Percentiles rank a stretch among this genome's conserved stretches.
Evolutionary conservation across 2,329 filamentous ascomycete genomes (phyloP).

Genomic region (Hypoxylon sp.): DNA sequence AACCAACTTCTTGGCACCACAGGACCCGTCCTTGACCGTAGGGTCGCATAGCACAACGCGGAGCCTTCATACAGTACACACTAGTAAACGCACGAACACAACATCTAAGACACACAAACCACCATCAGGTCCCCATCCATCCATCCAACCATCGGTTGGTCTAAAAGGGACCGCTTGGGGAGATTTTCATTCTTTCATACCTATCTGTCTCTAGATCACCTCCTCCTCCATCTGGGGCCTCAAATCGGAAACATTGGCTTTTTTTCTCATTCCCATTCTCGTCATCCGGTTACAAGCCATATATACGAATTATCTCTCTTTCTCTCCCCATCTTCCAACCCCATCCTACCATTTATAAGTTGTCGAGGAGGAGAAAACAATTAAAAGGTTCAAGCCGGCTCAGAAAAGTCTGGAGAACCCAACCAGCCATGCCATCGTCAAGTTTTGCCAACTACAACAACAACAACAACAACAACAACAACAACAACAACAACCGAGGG

Average conservation of each 20-base stretch:
- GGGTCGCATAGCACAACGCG: constrained; percentile 16
- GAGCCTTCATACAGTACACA: constrained; percentile 16
- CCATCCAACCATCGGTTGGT: constrained; percentile 27
- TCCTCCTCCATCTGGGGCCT: no score
- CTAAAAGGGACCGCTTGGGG: constrained; percentile 4
- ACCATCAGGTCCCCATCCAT: neutral
- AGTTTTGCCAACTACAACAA: constrained; percentile 19
- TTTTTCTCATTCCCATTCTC: neutral
- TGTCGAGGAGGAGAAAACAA: neutral
- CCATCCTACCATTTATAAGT: constrained; percentile 13
- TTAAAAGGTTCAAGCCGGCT: neutral
- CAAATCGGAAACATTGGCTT: constrained; percentile 31
- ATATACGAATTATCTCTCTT: constrained; percentile 10
- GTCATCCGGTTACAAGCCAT: constrained; percentile 30
- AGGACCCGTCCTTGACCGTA: no score
- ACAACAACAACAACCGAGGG: neutral
- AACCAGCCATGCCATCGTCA: constrained; percentile 35
- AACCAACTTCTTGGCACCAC: constrained; percentile 28
- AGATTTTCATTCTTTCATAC: constrained; percentile 1
- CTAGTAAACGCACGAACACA: constrained; percentile 4
- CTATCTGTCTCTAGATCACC: constrained; percentile 6
- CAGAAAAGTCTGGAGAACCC: constrained; percentile 12
- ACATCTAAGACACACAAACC: constrained; percentile 1
- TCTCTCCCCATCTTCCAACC: no score
- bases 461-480: neutral